A percentile compares a stretch with the other conserved stretches of the same genome.
Conservation (phyloP, 129 eudicot species). For the Calendula officinalis region DNA sequence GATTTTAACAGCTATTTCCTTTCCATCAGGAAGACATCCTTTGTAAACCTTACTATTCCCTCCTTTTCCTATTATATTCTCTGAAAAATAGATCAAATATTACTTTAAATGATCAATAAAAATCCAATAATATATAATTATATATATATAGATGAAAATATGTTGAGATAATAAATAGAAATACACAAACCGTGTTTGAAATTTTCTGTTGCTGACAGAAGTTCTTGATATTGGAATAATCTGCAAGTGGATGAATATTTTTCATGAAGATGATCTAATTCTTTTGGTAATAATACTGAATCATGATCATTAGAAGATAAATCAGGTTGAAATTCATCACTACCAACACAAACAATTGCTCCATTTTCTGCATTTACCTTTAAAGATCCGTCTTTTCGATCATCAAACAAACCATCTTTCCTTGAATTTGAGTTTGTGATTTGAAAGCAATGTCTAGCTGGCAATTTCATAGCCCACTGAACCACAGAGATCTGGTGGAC, state of each 20-base stretch:
- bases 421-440: slow-evolving; percentile 38
- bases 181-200: slow-evolving; percentile 53
- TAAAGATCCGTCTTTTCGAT: slow-evolving; percentile 24
- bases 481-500: slow-evolving; percentile 62
- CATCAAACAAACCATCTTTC: slow-evolving; percentile 15
- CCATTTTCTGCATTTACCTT: slow-evolving; percentile 47
- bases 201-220: slow-evolving; percentile 52
- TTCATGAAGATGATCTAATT: slow-evolving; percentile 53
- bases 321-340: slow-evolving; percentile 19
- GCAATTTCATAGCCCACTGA: slow-evolving; percentile 77
- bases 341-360: slow-evolving; percentile 62
- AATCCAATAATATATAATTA: slow-evolving; percentile 11
- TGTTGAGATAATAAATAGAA: background rate
- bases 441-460: slow-evolving; percentile 46
- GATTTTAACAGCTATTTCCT: slow-evolving; percentile 42
- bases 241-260: slow-evolving; percentile 65
- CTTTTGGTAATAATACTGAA: slow-evolving; percentile 39
- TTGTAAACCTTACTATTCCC: slow-evolving; percentile 82
- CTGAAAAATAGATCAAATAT: slow-evolving; percentile 34
- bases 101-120: background rate
- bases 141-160: background rate
- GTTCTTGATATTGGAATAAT: slow-evolving; percentile 61
- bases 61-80: slow-evolving; percentile 87
- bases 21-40: slow-evolving; percentile 73
- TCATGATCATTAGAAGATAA: slow-evolving; percentile 33